A percentile compares a stretch with the other conserved stretches of the same genome.
Evolutionary conservation across 2,329 filamentous ascomycete genomes (phyloP).

Genomic region (Shiraia sp.): DNA sequence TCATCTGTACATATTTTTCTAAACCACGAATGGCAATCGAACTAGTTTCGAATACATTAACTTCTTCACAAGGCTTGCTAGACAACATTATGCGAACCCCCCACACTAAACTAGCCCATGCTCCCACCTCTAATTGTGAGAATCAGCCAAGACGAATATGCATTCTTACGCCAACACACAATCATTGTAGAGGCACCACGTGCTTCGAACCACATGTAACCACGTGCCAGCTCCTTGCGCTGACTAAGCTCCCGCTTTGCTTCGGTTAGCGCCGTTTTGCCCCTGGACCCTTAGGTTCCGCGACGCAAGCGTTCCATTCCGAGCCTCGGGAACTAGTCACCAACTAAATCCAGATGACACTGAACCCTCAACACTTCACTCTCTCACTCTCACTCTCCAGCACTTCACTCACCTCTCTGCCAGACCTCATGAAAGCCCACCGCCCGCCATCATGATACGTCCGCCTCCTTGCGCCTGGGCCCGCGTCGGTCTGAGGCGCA

Average conservation of each 20-base stretch:
- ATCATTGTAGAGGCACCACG: too few relatives aligned
- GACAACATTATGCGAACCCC: neutral
- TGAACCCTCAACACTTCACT: constrained; percentile 19
- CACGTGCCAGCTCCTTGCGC: constrained; percentile 3
- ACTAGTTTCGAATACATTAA: constrained; percentile 8
- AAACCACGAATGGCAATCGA: constrained; percentile 12
- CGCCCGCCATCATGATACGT: constrained; percentile 34
- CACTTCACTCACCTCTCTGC: constrained; percentile 2
- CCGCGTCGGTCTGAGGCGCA: constrained; percentile 30
- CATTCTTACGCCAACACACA: too few relatives aligned
- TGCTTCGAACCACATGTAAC: too few relatives aligned
- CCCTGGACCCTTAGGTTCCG: constrained; percentile 10
- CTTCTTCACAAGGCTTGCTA: constrained; percentile 3
- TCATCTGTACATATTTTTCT: constrained; percentile 21
- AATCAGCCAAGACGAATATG: too few relatives aligned
- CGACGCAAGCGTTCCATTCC: constrained; percentile 25
- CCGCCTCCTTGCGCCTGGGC: constrained; percentile 30
- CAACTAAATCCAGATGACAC: constrained; percentile 16
- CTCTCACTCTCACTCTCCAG: constrained; percentile 4
- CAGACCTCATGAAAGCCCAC: constrained; percentile 10
- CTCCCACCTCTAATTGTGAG: too few relatives aligned
- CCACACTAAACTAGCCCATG: too few relatives aligned
- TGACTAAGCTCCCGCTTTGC: constrained; percentile 18
- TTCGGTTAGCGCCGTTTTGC: neutral
- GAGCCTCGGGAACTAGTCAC: constrained; percentile 24